Evolutionary conservation across 345 rosid species (phyloP).

Genomic region (Isatis tinctoria): DNA sequence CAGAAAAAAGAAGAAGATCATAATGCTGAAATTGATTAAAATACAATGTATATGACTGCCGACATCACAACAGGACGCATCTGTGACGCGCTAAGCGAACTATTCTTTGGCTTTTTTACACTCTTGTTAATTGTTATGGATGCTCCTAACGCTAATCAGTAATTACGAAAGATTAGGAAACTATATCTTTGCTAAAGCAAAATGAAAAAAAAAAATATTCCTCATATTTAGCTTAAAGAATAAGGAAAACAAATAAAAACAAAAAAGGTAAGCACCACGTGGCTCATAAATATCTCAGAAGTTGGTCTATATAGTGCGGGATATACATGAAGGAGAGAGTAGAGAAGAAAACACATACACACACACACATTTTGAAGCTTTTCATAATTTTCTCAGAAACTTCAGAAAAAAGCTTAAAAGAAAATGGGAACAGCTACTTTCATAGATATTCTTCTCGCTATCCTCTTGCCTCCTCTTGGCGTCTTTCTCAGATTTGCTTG

Average conservation of each 20-base stretch:
- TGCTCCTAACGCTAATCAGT: background rate
- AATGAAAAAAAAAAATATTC: background rate
- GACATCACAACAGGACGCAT: background rate
- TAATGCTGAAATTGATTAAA: background rate
- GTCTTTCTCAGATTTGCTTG: slow-evolving; percentile 86
- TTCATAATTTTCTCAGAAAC: background rate
- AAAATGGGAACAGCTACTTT: slow-evolving; percentile 52
- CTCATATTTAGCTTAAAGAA: background rate
- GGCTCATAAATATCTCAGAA: slow-evolving; percentile 25
- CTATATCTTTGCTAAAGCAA: background rate
- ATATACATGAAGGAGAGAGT: background rate
- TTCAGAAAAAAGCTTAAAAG: background rate
- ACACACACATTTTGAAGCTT: background rate
- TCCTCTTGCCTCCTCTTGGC: slow-evolving; percentile 90
- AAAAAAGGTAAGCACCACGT: slow-evolving; percentile 7
- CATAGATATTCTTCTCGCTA: slow-evolving; percentile 67
- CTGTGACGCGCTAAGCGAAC: background rate
- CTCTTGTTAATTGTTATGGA: slow-evolving; percentile 9
- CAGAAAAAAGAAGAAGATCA: background rate
- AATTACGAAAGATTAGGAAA: background rate
- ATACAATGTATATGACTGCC: background rate
- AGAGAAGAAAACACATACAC: background rate
- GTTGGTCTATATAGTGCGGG: slow-evolving; percentile 26
- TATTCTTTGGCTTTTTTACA: background rate
- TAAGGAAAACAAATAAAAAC: background rate